These are phyloP conservation scores for Rubus idaeus DNA, from an alignment of 306 rosid species.

Conservation along the genomic window DNA sequence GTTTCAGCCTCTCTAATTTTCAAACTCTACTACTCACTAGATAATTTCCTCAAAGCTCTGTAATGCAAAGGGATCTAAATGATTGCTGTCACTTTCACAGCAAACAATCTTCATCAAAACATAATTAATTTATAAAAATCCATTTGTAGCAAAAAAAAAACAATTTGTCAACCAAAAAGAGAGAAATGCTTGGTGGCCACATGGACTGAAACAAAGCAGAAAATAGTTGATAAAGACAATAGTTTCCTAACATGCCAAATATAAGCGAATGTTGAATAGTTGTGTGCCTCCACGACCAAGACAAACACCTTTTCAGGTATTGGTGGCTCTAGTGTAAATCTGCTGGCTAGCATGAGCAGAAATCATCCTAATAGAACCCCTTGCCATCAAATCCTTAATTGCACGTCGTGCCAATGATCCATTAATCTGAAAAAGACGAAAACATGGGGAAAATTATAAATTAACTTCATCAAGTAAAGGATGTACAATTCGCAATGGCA, in stretches of 20 bases:
- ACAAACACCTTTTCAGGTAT: conserved; percentile 15
- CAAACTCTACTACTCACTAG: neutral
- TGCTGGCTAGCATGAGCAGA: conserved; percentile 31
- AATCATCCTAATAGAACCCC: conserved; percentile 29
- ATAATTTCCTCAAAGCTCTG: neutral
- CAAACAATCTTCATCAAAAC: neutral
- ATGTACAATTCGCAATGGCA: neutral
- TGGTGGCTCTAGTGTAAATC: conserved; percentile 34
- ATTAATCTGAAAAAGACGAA: neutral
- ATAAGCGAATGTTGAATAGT: neutral
- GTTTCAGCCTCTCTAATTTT: neutral
- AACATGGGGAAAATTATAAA: neutral
- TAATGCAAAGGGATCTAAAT: neutral
- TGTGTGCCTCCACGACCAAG: neutral
- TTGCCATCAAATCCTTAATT: conserved; percentile 32
- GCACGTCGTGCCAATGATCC: conserved; percentile 18
- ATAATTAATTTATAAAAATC: neutral
- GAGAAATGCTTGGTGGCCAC: neutral
- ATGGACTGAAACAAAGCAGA: neutral
- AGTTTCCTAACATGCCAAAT: neutral
- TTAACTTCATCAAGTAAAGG: neutral
- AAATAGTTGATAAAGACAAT: neutral
- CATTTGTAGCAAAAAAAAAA: neutral
- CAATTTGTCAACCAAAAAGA: neutral
- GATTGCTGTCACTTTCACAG: neutral